A percentile compares a stretch with the other conserved stretches of the same genome.
Evolutionary conservation across 805 yeast genomes (phyloP).

Genomic region (Myxozyma sirexii): DNA sequence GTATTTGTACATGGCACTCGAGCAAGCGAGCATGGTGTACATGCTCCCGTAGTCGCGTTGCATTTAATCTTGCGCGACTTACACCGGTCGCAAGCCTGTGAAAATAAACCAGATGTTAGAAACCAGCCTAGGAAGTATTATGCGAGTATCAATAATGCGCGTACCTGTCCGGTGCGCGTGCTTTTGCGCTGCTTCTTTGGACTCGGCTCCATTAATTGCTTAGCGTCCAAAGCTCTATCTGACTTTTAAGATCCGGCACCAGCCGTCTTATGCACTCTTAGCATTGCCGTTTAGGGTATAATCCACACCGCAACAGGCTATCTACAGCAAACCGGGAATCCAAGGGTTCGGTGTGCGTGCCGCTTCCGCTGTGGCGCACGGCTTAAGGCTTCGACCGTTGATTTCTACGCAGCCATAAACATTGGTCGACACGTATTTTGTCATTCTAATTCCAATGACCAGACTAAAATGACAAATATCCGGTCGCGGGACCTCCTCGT

Average conservation of each 20-base stretch:
- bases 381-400: no score
- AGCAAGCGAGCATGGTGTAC: constrained; percentile 33
- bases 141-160: neutral
- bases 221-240: neutral
- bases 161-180: constrained; percentile 28
- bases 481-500: no score
- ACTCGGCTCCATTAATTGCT: neutral
- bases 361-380: constrained; percentile 4
- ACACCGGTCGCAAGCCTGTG: constrained; percentile 32
- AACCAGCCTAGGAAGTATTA: neutral
- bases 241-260: neutral
- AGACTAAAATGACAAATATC: no score
- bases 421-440: no score
- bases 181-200: constrained; percentile 13
- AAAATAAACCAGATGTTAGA: neutral
- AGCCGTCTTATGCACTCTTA: neutral
- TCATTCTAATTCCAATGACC: no score
- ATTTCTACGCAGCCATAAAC: no score
- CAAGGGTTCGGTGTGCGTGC: neutral
- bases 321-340: neutral
- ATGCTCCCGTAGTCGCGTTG: constrained; percentile 33
- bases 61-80: constrained; percentile 32
- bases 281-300: neutral
- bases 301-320: neutral
- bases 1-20: constrained; percentile 34